Base-by-base conservation (phyloP, 2,329 filamentous ascomycete genomes). In the Botrytis tulipae region DNA sequence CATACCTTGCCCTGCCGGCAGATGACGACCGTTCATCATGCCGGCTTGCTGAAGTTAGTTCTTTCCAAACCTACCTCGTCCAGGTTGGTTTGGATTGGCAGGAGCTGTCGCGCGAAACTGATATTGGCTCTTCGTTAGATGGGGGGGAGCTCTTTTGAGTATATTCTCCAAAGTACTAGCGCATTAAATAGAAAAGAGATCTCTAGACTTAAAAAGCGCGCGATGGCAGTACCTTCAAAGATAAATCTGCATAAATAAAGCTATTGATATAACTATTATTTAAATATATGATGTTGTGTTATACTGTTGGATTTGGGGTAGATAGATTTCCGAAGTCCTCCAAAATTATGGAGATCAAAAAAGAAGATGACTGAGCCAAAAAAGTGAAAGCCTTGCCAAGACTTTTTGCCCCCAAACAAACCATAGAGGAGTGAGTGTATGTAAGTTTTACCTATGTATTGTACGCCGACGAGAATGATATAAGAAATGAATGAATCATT, bases 11-110 rank as follows among this genome's bases (percentile, higher is more conserved):
- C 91, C 91, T 89, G 90, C 90, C 89, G 90, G 89, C 90, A 92
- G 89, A 91, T 91, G 90, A 87, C 86, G 87, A 84, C 86, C 86
- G 85, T 90, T 92, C 91, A 93, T 93, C 90, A 87, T 93, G 88
- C 89, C 90, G 89, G 88, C 88, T 84, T 88, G 87, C 87, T 88
- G 82, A 78, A 60, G 37, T 57, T 42, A 5, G 40, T 51, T 74
- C 57, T 75, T 76, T 76, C 75, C 76, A 76, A 77, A 74, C 75
- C 76, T 74, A 78, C 72, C 78, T 77, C 73, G 76, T 79, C 76
- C 74, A 65, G 51, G 60, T 32, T 70, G 72, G 51, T 70, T 75
- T 73, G 77, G 72, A 65, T 74, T 75, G 59, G 76, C 73, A 75
- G 68, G 54, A 46, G 32, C 68, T 42, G 66, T 69, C 48, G 66